Evolutionary conservation across 2,329 filamentous ascomycete species (phyloP).

Genomic region (Clarireedia monteithiana): DNA sequence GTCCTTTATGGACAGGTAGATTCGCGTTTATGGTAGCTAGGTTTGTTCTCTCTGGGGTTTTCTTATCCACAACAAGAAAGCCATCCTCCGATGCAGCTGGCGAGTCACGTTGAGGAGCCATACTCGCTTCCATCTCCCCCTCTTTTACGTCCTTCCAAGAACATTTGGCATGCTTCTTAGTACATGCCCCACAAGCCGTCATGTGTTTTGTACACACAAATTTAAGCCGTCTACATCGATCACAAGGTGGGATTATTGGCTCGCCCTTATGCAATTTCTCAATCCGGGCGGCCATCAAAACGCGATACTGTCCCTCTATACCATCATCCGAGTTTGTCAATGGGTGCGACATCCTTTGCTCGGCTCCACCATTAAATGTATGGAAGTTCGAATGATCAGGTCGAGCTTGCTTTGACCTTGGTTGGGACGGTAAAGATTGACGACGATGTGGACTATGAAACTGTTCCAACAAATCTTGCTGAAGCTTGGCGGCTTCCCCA

Average conservation of each 20-base stretch:
- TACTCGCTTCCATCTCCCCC: conserved; percentile 43
- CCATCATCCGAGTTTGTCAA: conserved; percentile 20
- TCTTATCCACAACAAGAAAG: conserved; percentile 7
- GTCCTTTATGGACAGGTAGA: not conserved
- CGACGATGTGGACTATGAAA: conserved; percentile 32
- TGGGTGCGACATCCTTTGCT: conserved; percentile 21
- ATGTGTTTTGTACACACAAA: conserved; percentile 81
- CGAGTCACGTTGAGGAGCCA: not conserved
- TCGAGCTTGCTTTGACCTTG: conserved; percentile 16
- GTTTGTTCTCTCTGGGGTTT: conserved; percentile 3
- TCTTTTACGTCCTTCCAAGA: conserved; percentile 76
- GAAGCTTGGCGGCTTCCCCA: conserved; percentile 30
- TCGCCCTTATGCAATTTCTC: conserved; percentile 69
- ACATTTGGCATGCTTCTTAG: conserved; percentile 84
- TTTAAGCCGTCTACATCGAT: conserved; percentile 70
- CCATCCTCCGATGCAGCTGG: conserved; percentile 6
- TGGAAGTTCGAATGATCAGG: conserved; percentile 7
- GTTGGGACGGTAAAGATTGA: conserved; percentile 13
- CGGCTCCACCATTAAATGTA: conserved; percentile 19
- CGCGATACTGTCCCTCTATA: conserved; percentile 37
- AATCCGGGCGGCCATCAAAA: conserved; percentile 65
- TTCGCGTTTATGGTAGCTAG: not conserved
- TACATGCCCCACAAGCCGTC: conserved; percentile 80
- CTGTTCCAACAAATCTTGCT: conserved; percentile 48
- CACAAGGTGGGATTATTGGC: conserved; percentile 72